Conservation (phyloP, 805 yeast genomes). For the Lachancea fermentati region DNA sequence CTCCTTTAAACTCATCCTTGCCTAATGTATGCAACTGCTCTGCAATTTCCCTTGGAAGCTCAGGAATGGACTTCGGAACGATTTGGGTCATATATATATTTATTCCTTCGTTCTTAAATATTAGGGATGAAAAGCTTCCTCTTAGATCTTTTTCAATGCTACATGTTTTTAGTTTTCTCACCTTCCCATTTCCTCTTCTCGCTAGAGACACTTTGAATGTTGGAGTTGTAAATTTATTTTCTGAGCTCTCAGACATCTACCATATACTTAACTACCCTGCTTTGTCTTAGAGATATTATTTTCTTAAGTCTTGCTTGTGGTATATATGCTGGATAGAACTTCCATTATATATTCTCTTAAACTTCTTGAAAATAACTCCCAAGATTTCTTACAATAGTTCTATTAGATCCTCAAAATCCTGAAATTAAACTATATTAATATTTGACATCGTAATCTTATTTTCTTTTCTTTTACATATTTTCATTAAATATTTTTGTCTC, state of each 20-base stretch:
- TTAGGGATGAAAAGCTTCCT: neutral
- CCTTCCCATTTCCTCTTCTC: neutral
- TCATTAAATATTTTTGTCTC: too few relatives aligned
- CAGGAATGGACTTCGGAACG: constrained; percentile 1
- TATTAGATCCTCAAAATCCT: too few relatives aligned
- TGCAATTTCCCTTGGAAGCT: constrained; percentile 1
- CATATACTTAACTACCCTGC: neutral
- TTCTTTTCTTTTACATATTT: too few relatives aligned
- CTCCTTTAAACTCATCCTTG: neutral
- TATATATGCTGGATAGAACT: too few relatives aligned
- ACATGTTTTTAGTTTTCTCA: neutral
- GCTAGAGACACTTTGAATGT: constrained; percentile 5
- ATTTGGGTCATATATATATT: constrained; percentile 6
- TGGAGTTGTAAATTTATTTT: constrained; percentile 3
- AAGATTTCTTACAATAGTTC: too few relatives aligned
- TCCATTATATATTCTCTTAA: too few relatives aligned
- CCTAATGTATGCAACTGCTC: neutral
- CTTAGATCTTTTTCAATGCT: neutral
- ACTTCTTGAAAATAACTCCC: too few relatives aligned
- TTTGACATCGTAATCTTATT: too few relatives aligned
- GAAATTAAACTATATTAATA: too few relatives aligned
- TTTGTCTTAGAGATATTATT: neutral
- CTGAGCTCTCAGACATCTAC: neutral
- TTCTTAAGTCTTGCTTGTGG: neutral
- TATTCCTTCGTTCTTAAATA: constrained; percentile 1